phyloP scores from a whole-genome alignment of 345 rosid species.

The Syzygium aromaticum region DNA sequence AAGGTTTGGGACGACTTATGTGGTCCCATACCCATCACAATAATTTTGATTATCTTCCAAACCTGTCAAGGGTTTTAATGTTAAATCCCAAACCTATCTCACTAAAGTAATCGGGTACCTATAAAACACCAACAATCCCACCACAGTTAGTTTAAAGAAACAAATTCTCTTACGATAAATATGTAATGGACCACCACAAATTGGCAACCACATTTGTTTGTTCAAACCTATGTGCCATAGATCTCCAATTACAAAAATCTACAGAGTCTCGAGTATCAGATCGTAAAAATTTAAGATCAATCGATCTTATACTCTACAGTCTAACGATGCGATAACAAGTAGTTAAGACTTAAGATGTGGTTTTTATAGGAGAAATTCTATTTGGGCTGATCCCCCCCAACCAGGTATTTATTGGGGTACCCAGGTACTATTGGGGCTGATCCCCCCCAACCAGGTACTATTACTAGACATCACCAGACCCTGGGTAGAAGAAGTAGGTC shows the following conservation, averaged over 20 bases:
- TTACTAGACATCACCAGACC: not conserved
- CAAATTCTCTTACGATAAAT: not conserved
- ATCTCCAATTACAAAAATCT: not conserved
- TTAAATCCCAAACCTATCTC: not conserved
- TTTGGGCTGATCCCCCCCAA: not conserved
- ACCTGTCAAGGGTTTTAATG: not conserved
- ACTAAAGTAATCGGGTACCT: not conserved
- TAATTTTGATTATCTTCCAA: not conserved
- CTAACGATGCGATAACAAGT: not conserved
- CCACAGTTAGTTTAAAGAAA: not conserved
- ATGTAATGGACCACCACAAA: not conserved
- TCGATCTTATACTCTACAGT: not conserved
- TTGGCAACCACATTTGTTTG: not conserved
- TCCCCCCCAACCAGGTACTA: not conserved
- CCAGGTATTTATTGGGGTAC: not conserved
- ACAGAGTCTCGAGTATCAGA: not conserved
- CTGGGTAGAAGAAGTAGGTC: not conserved
- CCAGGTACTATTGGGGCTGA: not conserved
- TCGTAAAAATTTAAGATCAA: not conserved
- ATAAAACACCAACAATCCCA: not conserved
- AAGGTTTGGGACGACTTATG: not conserved
- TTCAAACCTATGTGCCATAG: not conserved
- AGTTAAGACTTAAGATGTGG: not conserved
- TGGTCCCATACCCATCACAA: not conserved
- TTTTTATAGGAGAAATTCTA: not conserved